Evolutionary conservation across 352 stramenopile genomes (phyloP), one percentile per base, ranked within the genome.

Genomic region (Aphanomyces astaci): DNA sequence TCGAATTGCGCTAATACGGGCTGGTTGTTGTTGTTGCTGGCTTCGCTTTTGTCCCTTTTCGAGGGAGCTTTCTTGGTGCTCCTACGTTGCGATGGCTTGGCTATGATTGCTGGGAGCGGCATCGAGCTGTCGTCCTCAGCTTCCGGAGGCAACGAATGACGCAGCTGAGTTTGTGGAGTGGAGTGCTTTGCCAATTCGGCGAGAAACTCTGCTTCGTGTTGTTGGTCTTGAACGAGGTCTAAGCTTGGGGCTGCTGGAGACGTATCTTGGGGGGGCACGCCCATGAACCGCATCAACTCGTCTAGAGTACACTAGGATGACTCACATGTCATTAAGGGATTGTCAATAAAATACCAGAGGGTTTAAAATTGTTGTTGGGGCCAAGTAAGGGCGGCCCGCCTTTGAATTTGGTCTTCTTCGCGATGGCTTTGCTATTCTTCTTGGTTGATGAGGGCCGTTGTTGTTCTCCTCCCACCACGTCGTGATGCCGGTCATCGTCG

Each of bases 141-240:
- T 15, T 53, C n/a, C n/a, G n/a, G 48, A 19, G 48, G 48, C 48
- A 19, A 30, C 5, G 7, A 11, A 7, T 19, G 7, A 15, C 15
- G 24, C 51, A 25, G 11, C n/a, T 15, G 7, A 7, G 7, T 15
- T 15, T 43, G 51, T 36, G 51, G 15, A 22, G 51, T 59, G 7
- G 51, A 3, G 33, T 91, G 82, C 30, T 81, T 89, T 1, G 75
- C 79, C 0, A 93, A 70, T 13, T 93, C 84, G 0, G 77, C 78
- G 0, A 91, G 71, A 56, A 93, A 93, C 46, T 88, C 56, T 64
- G 77, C 71, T 49, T 88, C 81, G 49, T 78, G 81, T 3, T 51
- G 49, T 22, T 82, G 56, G n/a, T 64, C 56, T 25, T 64, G 36
- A 5, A 39, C 7, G 5, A 19, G n/a, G 19, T 59, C 25, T 25